Evolutionary conservation across 2,329 filamentous ascomycete genomes (phyloP).

Genomic region (Plenodomus tracheiphilus): DNA sequence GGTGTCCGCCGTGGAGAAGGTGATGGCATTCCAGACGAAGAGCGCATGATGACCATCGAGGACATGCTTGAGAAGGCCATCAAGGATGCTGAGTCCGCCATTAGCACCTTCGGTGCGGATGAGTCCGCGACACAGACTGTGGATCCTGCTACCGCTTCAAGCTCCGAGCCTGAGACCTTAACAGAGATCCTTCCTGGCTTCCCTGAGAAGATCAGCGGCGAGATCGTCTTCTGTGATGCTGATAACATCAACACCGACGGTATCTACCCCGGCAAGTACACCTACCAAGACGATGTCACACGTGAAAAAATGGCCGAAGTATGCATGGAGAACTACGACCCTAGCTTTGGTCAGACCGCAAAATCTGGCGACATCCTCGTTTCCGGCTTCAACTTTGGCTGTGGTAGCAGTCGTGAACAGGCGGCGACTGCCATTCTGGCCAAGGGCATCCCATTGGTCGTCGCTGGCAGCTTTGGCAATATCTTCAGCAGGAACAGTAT

Average conservation of each 20-base stretch:
- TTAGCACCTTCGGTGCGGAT: slow-evolving; percentile 51
- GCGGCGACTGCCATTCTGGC: slow-evolving; percentile 86
- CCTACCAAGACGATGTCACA: slow-evolving; percentile 84
- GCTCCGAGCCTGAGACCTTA: slow-evolving; percentile 40
- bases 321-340: slow-evolving; percentile 94
- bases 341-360: slow-evolving; percentile 65
- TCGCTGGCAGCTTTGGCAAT: slow-evolving; percentile 80
- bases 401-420: slow-evolving; percentile 79
- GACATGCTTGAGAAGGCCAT: slow-evolving; percentile 74
- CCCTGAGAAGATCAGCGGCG: slow-evolving; percentile 77
- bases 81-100: slow-evolving; percentile 66
- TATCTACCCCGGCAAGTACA: slow-evolving; percentile 91
- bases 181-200: slow-evolving; percentile 85
- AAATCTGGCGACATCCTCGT: slow-evolving; percentile 79
- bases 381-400: slow-evolving; percentile 86
- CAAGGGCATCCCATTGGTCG: slow-evolving; percentile 77
- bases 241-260: slow-evolving; percentile 91
- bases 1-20: slow-evolving; percentile 74
- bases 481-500: slow-evolving; percentile 80
- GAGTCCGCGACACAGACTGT: slow-evolving; percentile 38
- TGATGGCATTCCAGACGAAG: slow-evolving; percentile 65
- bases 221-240: slow-evolving; percentile 85
- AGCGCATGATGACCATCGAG: slow-evolving; percentile 68
- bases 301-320: slow-evolving; percentile 81
- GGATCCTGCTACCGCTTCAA: slow-evolving; percentile 35